Evolutionary conservation across 2,329 filamentous ascomycete genomes (phyloP).

Genomic region (Aspergillus melleus): DNA sequence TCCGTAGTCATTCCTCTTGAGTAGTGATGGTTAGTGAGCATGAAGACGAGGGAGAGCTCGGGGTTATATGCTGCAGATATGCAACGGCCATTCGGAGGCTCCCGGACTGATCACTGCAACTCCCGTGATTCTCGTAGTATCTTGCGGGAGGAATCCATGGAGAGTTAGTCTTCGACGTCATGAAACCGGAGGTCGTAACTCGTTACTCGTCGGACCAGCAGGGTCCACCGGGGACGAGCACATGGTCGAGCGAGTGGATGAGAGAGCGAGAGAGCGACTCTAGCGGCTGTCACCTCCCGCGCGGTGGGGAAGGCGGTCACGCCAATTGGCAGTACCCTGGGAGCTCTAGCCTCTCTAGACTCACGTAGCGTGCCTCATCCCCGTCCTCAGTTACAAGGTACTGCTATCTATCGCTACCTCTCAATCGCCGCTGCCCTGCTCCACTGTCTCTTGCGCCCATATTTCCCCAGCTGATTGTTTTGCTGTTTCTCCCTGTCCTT

Average conservation of each 20-base stretch:
- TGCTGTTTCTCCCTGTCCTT: background rate
- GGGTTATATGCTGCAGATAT: background rate
- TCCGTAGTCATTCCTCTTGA: background rate
- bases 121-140: too few species aligned
- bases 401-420: too few species aligned
- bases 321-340: too few species aligned
- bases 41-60: background rate
- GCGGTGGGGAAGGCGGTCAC: too few species aligned
- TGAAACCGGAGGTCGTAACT: background rate
- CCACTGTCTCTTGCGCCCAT: background rate
- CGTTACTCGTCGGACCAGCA: background rate
- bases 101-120: too few species aligned
- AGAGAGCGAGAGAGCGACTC: background rate
- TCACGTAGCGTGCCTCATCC: too few species aligned
- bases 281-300: too few species aligned
- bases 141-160: too few species aligned
- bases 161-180: background rate
- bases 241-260: conserved; percentile 9
- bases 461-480: background rate
- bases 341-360: too few species aligned
- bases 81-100: background rate
- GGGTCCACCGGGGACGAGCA: background rate
- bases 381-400: too few species aligned
- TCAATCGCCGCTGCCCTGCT: background rate
- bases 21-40: background rate